Conservation (phyloP, 164 flowering plant genomes). For the Platanus orientalis region DNA sequence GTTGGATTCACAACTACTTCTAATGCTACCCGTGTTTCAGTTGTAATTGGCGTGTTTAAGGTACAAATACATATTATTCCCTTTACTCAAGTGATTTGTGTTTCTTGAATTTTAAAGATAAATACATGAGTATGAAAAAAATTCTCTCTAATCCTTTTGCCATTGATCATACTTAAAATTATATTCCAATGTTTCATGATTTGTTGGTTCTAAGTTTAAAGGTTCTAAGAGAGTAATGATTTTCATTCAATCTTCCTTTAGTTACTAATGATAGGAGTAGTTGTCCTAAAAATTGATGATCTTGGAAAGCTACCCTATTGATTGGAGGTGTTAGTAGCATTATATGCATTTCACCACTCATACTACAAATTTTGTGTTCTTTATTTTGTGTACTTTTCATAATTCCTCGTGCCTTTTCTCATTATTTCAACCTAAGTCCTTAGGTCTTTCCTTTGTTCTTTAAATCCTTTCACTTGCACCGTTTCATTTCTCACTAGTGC, state of each 20-base stretch:
- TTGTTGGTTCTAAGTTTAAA: no score
- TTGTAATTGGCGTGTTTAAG: slow-evolving; percentile 83
- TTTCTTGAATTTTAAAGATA: no score
- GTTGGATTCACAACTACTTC: slow-evolving; percentile 85
- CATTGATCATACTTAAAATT: not conserved
- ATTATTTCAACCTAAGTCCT: no score
- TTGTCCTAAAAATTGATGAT: slow-evolving; percentile 83
- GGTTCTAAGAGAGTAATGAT: no score
- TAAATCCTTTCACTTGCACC: no score
- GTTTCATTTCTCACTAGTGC: no score
- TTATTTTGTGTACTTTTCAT: not conserved
- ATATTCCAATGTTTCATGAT: not conserved
- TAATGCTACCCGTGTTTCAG: slow-evolving; percentile 88
- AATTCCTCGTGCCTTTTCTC: no score
- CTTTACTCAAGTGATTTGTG: no score
- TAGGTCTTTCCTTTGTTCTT: no score
- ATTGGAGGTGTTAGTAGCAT: slow-evolving; percentile 87
- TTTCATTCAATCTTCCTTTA: no score
- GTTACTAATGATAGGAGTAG: slow-evolving; percentile 92
- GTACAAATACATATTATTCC: slow-evolving; percentile 33
- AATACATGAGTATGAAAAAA: no score
- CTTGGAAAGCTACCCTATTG: slow-evolving; percentile 81
- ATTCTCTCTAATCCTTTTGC: not conserved
- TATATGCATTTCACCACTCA: slow-evolving; percentile 37
- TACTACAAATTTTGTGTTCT: not conserved